A percentile compares a stretch with the other conserved stretches of the same genome.
These are phyloP conservation scores for Chlamydomonas schloesseri DNA, from an alignment of 139 green algal species.

Conservation along the genomic window DNA sequence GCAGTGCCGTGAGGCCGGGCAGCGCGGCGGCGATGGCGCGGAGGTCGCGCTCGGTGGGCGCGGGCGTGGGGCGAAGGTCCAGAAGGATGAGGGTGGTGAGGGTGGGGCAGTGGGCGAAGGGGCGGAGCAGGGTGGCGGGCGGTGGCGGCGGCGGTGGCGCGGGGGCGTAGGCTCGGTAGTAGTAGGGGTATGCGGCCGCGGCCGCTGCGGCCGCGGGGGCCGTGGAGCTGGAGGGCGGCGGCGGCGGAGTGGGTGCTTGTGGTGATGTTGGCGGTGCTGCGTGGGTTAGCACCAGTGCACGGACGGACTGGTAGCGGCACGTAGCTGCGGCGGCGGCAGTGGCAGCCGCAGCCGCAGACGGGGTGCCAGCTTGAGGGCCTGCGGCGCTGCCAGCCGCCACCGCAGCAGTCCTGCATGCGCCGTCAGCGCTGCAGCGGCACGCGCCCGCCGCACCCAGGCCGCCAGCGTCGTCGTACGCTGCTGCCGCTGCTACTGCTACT, in stretches of 20 bases:
- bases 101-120: background rate
- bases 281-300: background rate
- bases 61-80: background rate
- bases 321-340: no score
- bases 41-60: background rate
- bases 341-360: no score
- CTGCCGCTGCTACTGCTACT: no score
- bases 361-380: no score
- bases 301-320: constrained; percentile 2
- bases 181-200: background rate
- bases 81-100: constrained; percentile 18
- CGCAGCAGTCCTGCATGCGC: no score
- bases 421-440: no score
- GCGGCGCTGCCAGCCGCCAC: no score
- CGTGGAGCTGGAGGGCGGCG: no score
- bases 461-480: no score
- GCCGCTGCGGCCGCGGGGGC: background rate
- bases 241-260: background rate
- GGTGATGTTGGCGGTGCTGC: background rate
- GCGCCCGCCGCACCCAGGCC: no score
- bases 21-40: background rate
- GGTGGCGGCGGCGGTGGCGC: background rate
- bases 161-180: no score
- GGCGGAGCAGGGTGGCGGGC: background rate
- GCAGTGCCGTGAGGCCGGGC: background rate